Evolutionary conservation across 495 filamentous ascomycete species (phyloP), one percentile per base, ranked within the genome.

Genomic region (Lepidopterella palustris): DNA sequence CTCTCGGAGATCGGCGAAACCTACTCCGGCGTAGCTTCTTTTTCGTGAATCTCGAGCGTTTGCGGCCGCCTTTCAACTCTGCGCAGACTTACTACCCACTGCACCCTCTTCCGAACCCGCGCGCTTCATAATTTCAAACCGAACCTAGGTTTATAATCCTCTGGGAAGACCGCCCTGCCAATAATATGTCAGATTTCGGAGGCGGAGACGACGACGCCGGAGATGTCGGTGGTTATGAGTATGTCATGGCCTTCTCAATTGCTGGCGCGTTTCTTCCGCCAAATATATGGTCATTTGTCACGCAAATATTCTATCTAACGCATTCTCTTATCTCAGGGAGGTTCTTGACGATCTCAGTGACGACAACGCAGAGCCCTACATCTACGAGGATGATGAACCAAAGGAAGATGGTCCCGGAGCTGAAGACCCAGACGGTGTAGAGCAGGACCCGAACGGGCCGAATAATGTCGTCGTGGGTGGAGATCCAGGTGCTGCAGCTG

Each of bases 141-240:
- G 18, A n/a, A n/a, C 29, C 42, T 48, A 48, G 5, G 20, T 26
- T 48, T 5, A 1, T 4, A 11, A 27, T 24, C 18, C 10, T 8
- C 11, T 23, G 11, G 5, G n/a, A 35, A 42, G 35, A 42, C 35
- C 10, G 18, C 13, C 18, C 18, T 40, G 8, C 24, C 29, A 18
- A n/a, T 42, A 68, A 39, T 42, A 95, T 96, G 90, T 95, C 89
- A 70, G 90, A 96, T 77, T 90, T 85, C 75, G 90, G 85, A 54
- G 86, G 84, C 59, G 81, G 48, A 39, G 66, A 87, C 67, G 80
- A 81, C 49, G 85, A 78, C 27, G 61, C 39, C 23, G 69, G 60
- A 26, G 66, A 63, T 10, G 65, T 54, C 9, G 69, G 57, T 26
- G 45, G 20, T 27, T 62, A 35, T 31, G 60, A 70, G 63, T 68